phyloP scores from a whole-genome alignment of 192 early-diverging fungal genomes.

The Linnemannia exigua region DNA sequence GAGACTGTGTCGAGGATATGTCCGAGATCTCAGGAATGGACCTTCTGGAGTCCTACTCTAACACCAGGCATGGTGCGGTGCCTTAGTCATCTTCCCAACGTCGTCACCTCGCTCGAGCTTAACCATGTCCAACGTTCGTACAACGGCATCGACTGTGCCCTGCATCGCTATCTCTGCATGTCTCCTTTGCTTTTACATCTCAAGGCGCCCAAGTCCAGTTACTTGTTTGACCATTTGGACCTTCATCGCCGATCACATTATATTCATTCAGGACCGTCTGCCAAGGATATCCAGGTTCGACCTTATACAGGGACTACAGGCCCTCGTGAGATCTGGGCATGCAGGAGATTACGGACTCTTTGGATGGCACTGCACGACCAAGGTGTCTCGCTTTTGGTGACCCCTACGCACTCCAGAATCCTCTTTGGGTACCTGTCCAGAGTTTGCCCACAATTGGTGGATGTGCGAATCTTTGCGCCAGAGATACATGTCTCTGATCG shows the following conservation, averaged over 20 bases:
- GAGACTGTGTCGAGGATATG: not conserved
- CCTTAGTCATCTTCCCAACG: not conserved
- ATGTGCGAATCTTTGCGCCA: not conserved
- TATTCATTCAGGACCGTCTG: not conserved
- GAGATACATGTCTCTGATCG: not conserved
- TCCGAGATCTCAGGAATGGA: not conserved
- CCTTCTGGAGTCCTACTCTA: not conserved
- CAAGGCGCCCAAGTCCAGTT: not conserved
- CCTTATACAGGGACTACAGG: not conserved
- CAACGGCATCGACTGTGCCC: not conserved
- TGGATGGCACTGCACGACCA: not conserved
- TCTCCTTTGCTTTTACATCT: not conserved
- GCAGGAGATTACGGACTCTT: not conserved
- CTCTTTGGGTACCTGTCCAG: conserved; percentile 8
- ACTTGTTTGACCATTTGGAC: not conserved
- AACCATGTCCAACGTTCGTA: not conserved
- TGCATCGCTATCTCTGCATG: not conserved
- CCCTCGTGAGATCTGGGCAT: not conserved
- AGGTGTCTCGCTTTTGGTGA: not conserved
- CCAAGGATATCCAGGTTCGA: not conserved
- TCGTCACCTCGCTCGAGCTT: not conserved
- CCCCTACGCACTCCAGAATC: not conserved
- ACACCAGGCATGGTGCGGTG: not conserved
- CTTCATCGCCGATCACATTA: not conserved
- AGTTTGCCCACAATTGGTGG: not conserved